Base-by-base conservation (phyloP, 495 filamentous ascomycete genomes). In the Cercophora newfieldiana region DNA sequence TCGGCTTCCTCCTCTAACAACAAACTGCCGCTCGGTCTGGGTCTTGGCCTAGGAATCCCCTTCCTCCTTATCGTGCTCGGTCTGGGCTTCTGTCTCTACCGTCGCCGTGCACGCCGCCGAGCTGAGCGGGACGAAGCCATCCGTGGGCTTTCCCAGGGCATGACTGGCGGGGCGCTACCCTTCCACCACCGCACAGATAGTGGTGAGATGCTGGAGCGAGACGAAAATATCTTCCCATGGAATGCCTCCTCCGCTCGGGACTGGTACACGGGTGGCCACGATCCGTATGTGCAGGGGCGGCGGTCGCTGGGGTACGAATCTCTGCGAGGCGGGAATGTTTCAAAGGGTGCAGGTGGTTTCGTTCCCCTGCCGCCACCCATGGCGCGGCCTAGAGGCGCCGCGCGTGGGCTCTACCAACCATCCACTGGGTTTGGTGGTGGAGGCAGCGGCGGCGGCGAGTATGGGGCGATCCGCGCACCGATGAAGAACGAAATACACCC, bases 11-110 rank as follows among this genome's bases (percentile, higher is more conserved):
- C 37, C 3, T 14, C 3, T 16, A 44, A 44, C 37, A 44, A 44
- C 10, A 44, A 44, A 44, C 37, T 44, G 10, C 37, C 60, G 78
- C 86, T 78, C 16, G 72, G 89, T 61, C 80, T 75, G 18, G 73
- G 71, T 7, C 80, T 97, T n/a, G 92, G 94, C 0, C 66, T 97
- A 1, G 89, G 89, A 7, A 68, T 96, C 22, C 90, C 89, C 1
- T 72, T 89, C 3, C 78, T 86, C 3, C 80, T 87, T 2, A 72
- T 88, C 7, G 68, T 87, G 3, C 72, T 77, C 0, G 70, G 86
- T 2, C 66, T 86, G 4, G 56, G 85, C 2, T 72, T 87, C 26
- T 87, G 79, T 71, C 80, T 88, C 65, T 85, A 83, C 74, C 91
- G 89, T 24, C 82, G 86, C 8, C 81, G 68, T 25, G 67, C 62